phyloP scores from a whole-genome alignment of 768 basidiomycete species.

The Trametes sanguinea region DNA sequence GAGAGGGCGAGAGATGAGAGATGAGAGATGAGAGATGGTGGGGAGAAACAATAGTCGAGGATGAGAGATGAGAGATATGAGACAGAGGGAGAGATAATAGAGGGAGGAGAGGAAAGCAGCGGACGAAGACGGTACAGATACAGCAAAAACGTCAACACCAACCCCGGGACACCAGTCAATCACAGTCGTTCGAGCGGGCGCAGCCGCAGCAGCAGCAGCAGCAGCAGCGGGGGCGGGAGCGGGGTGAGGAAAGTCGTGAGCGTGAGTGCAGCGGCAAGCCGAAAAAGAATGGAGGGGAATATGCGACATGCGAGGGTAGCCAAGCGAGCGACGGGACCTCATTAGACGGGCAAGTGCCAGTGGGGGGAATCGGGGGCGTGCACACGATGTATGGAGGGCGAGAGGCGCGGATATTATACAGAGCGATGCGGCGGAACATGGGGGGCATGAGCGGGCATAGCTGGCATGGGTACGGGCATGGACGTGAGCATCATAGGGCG shows the following conservation, averaged over 20 bases:
- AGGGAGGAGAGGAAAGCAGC: not conserved
- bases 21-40: conserved; percentile 6
- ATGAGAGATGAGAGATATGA: not conserved
- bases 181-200: not conserved
- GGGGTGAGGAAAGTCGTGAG: not conserved
- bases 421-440: not conserved
- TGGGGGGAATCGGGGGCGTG: not conserved
- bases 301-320: conserved; percentile 19
- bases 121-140: conserved; percentile 11
- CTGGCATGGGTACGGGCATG: conserved; percentile 6
- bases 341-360: not conserved
- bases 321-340: conserved; percentile 17
- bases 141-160: conserved; percentile 9
- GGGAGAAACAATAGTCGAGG: not conserved
- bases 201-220: too few relatives aligned
- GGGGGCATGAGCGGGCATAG: conserved; percentile 4
- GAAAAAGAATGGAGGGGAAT: not conserved
- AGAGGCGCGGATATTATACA: conserved; percentile 10
- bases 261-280: not conserved
- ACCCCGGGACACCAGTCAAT: not conserved
- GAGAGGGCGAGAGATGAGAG: not conserved
- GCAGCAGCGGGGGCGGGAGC: not conserved
- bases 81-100: not conserved
- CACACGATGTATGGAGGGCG: not conserved
- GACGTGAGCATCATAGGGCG: not conserved